These are phyloP conservation scores for Kernera saxatilis DNA, from an alignment of 345 rosid genomes.

Conservation along the genomic window DNA sequence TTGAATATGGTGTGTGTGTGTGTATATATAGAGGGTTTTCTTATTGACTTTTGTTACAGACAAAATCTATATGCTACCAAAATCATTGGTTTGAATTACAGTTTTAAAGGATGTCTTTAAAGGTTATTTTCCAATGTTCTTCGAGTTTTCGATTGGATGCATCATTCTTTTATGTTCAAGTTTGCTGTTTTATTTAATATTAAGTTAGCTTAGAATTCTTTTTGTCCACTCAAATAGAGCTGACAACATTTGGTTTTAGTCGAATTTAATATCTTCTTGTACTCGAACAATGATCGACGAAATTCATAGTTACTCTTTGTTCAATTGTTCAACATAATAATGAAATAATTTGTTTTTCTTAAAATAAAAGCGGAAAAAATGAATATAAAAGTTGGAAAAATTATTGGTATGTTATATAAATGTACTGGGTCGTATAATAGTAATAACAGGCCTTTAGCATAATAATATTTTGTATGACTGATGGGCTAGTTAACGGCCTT, in stretches of 20 bases:
- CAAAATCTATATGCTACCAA: background rate
- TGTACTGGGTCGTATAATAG: too few relatives aligned
- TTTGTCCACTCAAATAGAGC: background rate
- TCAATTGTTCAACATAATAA: background rate
- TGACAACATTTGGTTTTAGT: background rate
- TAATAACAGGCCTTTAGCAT: background rate
- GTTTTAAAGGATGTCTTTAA: background rate
- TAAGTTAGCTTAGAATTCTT: background rate
- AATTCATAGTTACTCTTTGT: background rate
- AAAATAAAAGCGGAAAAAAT: background rate
- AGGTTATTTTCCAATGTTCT: background rate
- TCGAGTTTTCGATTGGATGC: background rate
- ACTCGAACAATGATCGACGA: background rate
- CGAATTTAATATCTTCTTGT: too few relatives aligned
- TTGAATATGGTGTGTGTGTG: background rate
- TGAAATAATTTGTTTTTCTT: background rate
- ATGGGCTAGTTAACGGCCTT: background rate
- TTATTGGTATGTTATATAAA: too few relatives aligned
- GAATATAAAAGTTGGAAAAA: too few relatives aligned
- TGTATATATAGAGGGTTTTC: constrained; percentile 11
- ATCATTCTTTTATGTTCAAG: too few relatives aligned
- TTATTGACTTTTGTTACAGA: background rate
- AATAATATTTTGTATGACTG: background rate
- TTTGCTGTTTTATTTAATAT: background rate
- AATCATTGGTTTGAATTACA: constrained; percentile 3